A percentile compares a stretch with the other conserved stretches of the same genome.
phyloP scores from a whole-genome alignment of 176 grass and related monocot species.

The barley (Hordeum vulgare) region DNA sequence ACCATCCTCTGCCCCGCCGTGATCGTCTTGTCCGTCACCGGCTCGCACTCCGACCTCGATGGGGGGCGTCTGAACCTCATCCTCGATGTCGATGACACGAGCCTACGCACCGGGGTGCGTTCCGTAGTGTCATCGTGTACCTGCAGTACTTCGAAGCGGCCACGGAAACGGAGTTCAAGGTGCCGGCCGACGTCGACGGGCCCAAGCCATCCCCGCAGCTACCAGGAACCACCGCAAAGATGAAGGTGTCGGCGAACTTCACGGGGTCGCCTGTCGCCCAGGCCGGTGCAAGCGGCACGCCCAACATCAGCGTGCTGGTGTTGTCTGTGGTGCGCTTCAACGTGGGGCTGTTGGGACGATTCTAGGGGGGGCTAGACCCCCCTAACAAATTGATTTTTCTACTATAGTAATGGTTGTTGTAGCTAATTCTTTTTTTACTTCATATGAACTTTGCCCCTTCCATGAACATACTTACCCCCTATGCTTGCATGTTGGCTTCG shows the following conservation, averaged over 20 bases:
- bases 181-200: not conserved
- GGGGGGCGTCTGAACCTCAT: not conserved
- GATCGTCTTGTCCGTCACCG: not conserved
- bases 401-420: too few relatives aligned
- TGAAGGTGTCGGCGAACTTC: not conserved
- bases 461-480: too few relatives aligned
- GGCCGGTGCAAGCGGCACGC: not conserved
- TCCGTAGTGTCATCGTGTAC: not conserved
- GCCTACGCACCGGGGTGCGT: not conserved
- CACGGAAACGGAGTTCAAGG: accelerated
- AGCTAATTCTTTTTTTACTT: too few relatives aligned
- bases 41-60: not conserved
- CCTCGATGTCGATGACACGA: not conserved
- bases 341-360: too few relatives aligned
- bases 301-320: not conserved
- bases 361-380: too few relatives aligned
- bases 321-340: not conserved
- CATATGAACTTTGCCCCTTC: too few relatives aligned
- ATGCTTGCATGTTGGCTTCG: too few relatives aligned
- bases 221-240: not conserved
- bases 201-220: not conserved
- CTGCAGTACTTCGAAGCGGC: not conserved
- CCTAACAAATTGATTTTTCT: too few relatives aligned
- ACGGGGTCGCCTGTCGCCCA: accelerated
- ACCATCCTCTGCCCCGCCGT: not conserved